Evolutionary conservation across 163 green algal genomes (phyloP).

Genomic region (Botryococcus braunii): DNA sequence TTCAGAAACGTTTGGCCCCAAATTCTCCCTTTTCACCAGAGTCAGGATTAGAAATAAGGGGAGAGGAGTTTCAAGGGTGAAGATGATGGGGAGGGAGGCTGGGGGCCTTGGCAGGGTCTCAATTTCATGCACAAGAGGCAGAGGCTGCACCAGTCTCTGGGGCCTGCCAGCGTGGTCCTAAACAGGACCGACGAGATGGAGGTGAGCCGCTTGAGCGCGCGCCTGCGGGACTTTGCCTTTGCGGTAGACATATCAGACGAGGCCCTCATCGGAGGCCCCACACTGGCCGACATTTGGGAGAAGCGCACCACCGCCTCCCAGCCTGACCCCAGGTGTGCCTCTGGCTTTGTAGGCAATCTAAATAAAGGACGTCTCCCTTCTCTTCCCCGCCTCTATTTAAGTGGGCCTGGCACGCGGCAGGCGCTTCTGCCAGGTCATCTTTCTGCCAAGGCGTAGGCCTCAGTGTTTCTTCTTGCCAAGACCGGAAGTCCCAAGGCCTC

Average conservation of each 20-base stretch:
- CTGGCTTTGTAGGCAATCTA: not conserved
- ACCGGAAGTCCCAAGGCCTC: not conserved
- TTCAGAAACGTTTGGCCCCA: too few species aligned
- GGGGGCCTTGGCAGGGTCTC: slow-evolving; percentile 34
- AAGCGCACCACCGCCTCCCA: slow-evolving; percentile 3
- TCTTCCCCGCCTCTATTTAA: not conserved
- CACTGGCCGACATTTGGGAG: slow-evolving; percentile 39
- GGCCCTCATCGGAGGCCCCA: slow-evolving; percentile 21
- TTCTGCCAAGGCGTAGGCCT: not conserved
- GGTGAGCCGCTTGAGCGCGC: slow-evolving; percentile 12
- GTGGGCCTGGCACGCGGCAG: not conserved
- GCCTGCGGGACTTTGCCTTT: slow-evolving; percentile 37
- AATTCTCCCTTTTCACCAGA: too few species aligned
- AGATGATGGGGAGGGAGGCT: too few species aligned
- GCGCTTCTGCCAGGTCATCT: not conserved
- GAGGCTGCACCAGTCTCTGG: slow-evolving; percentile 47
- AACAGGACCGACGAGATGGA: slow-evolving; percentile 15
- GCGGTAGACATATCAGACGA: slow-evolving; percentile 31
- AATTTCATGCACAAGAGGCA: slow-evolving; percentile 41
- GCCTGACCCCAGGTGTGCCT: slow-evolving; percentile 20
- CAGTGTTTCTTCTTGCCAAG: not conserved
- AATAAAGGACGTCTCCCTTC: too few species aligned
- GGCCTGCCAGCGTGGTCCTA: slow-evolving; percentile 39
- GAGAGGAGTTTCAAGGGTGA: too few species aligned
- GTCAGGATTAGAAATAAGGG: too few species aligned